These are phyloP conservation scores for Exsudoporus frostii DNA, from an alignment of 768 basidiomycete species.

Conservation along the genomic window DNA sequence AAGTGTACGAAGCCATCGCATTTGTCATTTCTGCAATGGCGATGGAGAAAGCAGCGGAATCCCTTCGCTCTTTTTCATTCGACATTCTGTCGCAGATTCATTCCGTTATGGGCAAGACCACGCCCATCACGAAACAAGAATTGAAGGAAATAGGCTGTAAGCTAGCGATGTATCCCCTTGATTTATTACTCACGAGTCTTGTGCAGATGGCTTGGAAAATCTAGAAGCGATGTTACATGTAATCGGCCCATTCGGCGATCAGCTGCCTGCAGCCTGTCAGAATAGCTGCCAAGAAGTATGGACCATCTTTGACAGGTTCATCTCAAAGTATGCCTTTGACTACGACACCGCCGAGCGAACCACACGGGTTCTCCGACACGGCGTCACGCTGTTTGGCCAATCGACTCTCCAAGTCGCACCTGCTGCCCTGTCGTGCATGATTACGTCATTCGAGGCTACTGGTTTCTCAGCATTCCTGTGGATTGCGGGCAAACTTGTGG, in stretches of 20 bases:
- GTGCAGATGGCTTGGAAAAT: conserved; percentile 81
- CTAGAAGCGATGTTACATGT: conserved; percentile 89
- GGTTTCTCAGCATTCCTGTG: conserved; percentile 88
- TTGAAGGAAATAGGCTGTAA: conserved; percentile 64
- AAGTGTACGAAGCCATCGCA: conserved; percentile 94
- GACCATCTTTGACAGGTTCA: conserved; percentile 75
- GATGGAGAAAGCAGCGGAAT: conserved; percentile 81
- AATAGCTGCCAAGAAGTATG: conserved; percentile 79
- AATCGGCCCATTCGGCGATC: conserved; percentile 77
- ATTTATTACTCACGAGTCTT: conserved; percentile 8
- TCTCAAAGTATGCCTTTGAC: conserved; percentile 73
- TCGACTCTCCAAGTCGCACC: conserved; percentile 66
- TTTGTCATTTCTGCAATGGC: conserved; percentile 94
- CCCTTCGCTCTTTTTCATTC: conserved; percentile 80
- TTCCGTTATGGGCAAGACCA: conserved; percentile 50
- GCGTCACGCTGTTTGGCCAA: conserved; percentile 74
- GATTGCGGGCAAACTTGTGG: conserved; percentile 88
- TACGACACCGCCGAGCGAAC: conserved; percentile 78
- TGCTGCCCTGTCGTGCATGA: conserved; percentile 72
- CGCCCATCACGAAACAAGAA: conserved; percentile 64
- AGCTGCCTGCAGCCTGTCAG: conserved; percentile 76
- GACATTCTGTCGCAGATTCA: conserved; percentile 83
- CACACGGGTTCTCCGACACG: conserved; percentile 81
- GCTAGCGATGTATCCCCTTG: conserved; percentile 23
- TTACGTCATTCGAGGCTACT: conserved; percentile 71